Percentiles rank a stretch among this genome's conserved stretches.
Evolutionary conservation across 306 rosid species (phyloP).

Genomic region (Acmispon strigosus): DNA sequence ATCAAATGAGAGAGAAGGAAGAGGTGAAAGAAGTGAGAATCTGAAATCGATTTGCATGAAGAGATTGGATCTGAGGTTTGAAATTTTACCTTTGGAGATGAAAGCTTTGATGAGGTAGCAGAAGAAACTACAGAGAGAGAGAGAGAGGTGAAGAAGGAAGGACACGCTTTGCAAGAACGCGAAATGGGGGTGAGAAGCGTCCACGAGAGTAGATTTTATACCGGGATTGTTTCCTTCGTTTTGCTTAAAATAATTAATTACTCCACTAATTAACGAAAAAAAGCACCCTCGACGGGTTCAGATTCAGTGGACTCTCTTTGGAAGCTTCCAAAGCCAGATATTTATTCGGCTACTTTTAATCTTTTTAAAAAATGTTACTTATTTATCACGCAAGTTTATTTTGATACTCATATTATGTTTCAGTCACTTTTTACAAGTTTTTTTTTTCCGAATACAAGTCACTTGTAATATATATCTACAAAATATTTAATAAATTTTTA

Average conservation of each 20-base stretch:
- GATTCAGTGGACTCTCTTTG: neutral
- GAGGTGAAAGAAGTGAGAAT: neutral
- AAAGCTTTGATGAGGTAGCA: conserved; percentile 1
- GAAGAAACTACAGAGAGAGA: conserved; percentile 10
- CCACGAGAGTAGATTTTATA: conserved; percentile 25
- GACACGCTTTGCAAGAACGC: conserved; percentile 41
- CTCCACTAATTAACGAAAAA: too few species aligned
- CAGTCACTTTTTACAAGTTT: too few species aligned
- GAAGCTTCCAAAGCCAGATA: conserved; percentile 16
- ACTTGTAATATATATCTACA: too few species aligned
- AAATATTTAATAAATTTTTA: too few species aligned
- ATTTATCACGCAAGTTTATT: too few species aligned
- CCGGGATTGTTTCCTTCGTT: neutral
- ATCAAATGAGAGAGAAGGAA: conserved; percentile 13
- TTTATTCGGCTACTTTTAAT: neutral
- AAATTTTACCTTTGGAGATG: conserved; percentile 44
- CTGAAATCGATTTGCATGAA: neutral
- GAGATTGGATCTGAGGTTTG: conserved; percentile 26
- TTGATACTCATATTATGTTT: too few species aligned
- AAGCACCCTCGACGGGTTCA: conserved; percentile 12
- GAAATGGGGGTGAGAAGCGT: conserved; percentile 8
- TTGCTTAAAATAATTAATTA: neutral
- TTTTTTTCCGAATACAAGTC: too few species aligned
- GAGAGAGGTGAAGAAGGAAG: neutral
- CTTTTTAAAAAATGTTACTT: too few species aligned